Evolutionary conservation across 2,329 filamentous ascomycete species (phyloP), one percentile per base, ranked within the genome.

Genomic region (Penicillium brevicompactum): DNA sequence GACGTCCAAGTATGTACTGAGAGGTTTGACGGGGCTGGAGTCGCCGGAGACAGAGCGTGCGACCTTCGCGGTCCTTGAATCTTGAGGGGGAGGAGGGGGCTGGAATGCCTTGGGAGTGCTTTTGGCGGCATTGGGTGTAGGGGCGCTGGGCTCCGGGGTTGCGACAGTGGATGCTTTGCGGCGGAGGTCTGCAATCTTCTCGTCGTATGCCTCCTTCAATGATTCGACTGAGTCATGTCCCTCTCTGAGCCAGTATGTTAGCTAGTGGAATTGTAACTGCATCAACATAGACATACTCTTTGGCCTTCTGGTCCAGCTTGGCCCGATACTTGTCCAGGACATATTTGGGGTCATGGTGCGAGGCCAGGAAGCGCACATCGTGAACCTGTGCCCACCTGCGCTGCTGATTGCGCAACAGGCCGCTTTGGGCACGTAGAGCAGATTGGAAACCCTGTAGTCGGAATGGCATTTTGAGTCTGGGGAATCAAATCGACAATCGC

Each of bases 321-420:
- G 88, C 84, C 65, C 85, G 85, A 79, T 99, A 99, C 75, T 90
- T 95, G 61, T 96, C 91, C 61, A 90, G 72, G 38, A 97, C 80
- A 65, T 83, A 82, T 22, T 70, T 73, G 45, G 87, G 82, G 54
- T 85, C 79, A 55, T 85, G 84, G 58, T 92, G 90, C 14, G 91
- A 94, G 58, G 89, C 89, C 44, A 96, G 84, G 80, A 93, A 96
- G 61, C 92, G 91, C 46, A 96, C 87, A 74, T 97, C 91, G 74
- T 95, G 91, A 30, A 97, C 92, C 67, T 91, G 91, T 2, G 93
- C 93, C 89, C 91, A 95, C 71, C 92, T 86, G 53, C 88, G 85
- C 74, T 97, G 93, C 51, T 71, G 68, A 16, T 46, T 43, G 2
- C 69, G 67, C 46, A 69, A 60, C 7, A 74, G 67, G 14, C 66